A percentile compares a stretch with the other conserved stretches of the same genome.
Conservation (phyloP, 2,329 filamentous ascomycete species). For the Tothia fuscella region DNA sequence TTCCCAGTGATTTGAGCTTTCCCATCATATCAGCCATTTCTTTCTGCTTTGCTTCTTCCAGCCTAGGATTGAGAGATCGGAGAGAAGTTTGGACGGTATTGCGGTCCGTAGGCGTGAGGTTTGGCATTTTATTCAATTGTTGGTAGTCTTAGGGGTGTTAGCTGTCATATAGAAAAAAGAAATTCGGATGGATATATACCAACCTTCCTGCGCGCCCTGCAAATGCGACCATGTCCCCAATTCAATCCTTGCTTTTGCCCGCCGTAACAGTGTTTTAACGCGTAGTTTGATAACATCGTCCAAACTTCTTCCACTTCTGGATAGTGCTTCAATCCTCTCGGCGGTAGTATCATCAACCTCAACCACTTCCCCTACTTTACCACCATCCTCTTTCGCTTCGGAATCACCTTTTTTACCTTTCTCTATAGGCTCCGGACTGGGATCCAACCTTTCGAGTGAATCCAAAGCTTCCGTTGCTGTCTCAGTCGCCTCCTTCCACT, state of each 20-base stretch:
- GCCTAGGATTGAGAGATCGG: conserved; percentile 49
- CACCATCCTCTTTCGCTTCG: conserved; percentile 14
- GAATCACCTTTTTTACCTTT: conserved; percentile 15
- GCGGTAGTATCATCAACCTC: conserved; percentile 37
- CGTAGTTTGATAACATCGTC: conserved; percentile 66
- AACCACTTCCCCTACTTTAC: conserved; percentile 23
- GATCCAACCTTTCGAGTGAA: conserved; percentile 51
- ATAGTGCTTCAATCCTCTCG: conserved; percentile 30
- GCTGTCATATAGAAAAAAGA: not conserved
- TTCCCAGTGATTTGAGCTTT: conserved; percentile 84
- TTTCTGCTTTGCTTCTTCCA: conserved; percentile 68
- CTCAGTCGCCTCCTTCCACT: conserved; percentile 74
- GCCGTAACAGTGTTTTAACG: conserved; percentile 69
- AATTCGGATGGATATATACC: too few species aligned
- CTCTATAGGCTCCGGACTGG: conserved; percentile 23
- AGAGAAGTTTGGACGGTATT: conserved; percentile 58
- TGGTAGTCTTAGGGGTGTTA: conserved; percentile 52
- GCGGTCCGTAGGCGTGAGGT: conserved; percentile 53
- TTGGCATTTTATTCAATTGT: conserved; percentile 44
- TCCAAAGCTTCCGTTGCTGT: conserved; percentile 63
- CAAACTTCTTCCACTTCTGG: conserved; percentile 24
- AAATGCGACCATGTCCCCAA: conserved; percentile 69
- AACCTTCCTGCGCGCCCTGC: conserved; percentile 62
- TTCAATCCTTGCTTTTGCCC: conserved; percentile 60
- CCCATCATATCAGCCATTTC: conserved; percentile 98